A percentile compares a stretch with the other conserved stretches of the same genome.
These are phyloP conservation scores for Fusarium pininemorale DNA, from an alignment of 2,329 filamentous ascomycete species.

Conservation along the genomic window DNA sequence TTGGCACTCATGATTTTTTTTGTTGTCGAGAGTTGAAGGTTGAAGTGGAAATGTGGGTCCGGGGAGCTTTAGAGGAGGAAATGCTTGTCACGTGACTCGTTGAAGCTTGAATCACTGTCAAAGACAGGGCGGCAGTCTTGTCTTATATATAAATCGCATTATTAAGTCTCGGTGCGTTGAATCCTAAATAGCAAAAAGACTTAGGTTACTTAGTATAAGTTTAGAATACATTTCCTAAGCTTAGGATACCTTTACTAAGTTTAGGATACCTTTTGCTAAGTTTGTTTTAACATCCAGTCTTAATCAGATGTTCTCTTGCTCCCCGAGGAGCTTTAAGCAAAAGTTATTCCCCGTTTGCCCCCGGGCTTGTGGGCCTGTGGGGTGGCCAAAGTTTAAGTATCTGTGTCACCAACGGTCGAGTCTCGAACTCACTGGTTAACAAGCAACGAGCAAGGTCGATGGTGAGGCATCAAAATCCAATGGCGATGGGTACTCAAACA, in stretches of 20 bases:
- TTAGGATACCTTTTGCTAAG: not conserved
- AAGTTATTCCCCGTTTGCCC: not conserved
- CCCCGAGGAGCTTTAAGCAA: not conserved
- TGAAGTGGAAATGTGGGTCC: not conserved
- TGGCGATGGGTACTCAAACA: not conserved
- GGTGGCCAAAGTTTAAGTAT: not conserved
- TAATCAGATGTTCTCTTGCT: too few species aligned
- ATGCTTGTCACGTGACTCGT: not conserved
- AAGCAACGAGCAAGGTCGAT: not conserved
- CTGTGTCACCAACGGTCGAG: not conserved
- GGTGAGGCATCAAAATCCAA: not conserved
- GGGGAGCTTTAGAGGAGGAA: not conserved
- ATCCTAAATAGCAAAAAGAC: not conserved
- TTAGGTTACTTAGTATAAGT: not conserved
- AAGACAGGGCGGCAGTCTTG: not conserved
- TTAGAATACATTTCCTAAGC: too few species aligned
- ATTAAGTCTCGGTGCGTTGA: not conserved
- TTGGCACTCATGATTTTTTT: slow-evolving; percentile 59
- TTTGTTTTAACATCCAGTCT: not conserved
- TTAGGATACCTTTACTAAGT: too few species aligned
- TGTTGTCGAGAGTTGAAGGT: not conserved
- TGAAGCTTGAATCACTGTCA: not conserved
- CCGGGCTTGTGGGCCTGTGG: not conserved
- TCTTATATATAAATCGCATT: not conserved
- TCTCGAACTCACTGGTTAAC: not conserved